Conservation (phyloP, 495 filamentous ascomycete species). For the Annulohypoxylon nitens region DNA sequence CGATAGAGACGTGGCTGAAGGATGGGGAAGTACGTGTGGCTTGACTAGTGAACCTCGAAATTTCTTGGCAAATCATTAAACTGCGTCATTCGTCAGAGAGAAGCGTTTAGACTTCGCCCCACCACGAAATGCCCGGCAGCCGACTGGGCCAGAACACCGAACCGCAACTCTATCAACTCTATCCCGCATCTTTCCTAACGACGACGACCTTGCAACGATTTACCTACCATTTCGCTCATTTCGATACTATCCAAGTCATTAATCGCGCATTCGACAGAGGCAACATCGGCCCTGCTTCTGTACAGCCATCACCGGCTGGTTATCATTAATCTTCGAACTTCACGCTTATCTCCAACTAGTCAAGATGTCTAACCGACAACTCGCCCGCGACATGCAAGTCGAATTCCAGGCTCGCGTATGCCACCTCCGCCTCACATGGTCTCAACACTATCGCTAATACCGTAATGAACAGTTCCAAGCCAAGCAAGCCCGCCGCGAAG, state of each 20-base stretch:
- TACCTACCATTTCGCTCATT: background rate
- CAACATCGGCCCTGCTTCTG: background rate
- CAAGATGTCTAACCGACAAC: conserved; percentile 65
- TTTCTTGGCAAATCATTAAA: conserved; percentile 9
- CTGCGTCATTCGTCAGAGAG: conserved; percentile 40
- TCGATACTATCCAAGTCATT: background rate
- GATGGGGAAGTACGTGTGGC: background rate
- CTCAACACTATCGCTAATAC: conserved; percentile 17
- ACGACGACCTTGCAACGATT: conserved; percentile 15
- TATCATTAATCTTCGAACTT: background rate
- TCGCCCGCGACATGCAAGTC: conserved; percentile 64
- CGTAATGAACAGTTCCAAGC: conserved; percentile 75
- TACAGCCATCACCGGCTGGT: background rate
- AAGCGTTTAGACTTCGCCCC: conserved; percentile 28
- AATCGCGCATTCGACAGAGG: background rate
- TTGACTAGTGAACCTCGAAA: background rate
- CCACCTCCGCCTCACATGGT: background rate
- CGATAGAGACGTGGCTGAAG: conserved; percentile 10
- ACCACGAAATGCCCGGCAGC: conserved; percentile 19
- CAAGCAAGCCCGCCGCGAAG: conserved; percentile 84
- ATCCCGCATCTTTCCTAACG: conserved; percentile 23
- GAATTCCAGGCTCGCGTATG: conserved; percentile 66
- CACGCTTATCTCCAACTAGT: background rate
- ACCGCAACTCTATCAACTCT: conserved; percentile 27
- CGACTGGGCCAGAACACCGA: conserved; percentile 17